Evolutionary conservation across 148 eudicot genomes (phyloP), one percentile per base, ranked within the genome.

Genomic region (Rhododendron griersonianum): DNA sequence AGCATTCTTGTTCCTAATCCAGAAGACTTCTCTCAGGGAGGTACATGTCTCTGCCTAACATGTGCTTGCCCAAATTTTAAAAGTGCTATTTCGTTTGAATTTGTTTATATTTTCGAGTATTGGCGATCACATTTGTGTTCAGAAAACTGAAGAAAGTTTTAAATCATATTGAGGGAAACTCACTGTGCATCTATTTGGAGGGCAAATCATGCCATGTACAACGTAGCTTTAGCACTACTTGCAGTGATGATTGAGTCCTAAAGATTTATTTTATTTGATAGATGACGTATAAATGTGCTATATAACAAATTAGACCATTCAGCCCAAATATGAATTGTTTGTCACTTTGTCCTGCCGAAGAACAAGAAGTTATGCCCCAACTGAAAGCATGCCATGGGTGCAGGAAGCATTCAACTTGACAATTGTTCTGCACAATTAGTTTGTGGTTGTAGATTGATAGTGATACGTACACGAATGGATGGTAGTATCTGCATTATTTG

Each of bases 1-100:
- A 93, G 98, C 83, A 90, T 95, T 81, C 88, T 89, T 89, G 92
- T 95, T 89, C 92, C 93, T 37, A 86, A 92, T 87, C 92, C 94
- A 25, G 83, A 85, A 44, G 88, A 88, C 50, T 25, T 83, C 48
- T 84, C 80, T 79, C 83, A 79, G 51, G 95, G 87, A 91, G 99
- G 99, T 96, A 88, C 50, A 78, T 51, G 84, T 30, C 61, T 44
- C 73, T 55, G 48, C 78, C 69, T 69, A 18, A 4, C 57, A 5
- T 10, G 8, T 59, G n/a, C 21, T 39, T 15, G 7, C 67, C 11
- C 82, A 47, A 19, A 71, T 69, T 2, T 69, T 80, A 51, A 59
- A 30, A n/a, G 39, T 25, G 5, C 2, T 53, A 3, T 81, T 67
- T n/a, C 2, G 13, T 80, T 73, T 76, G 10, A 53, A 28, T 44